These are phyloP conservation scores for Termitomyces sp. DNA, from an alignment of 768 basidiomycete genomes.

Conservation along the genomic window DNA sequence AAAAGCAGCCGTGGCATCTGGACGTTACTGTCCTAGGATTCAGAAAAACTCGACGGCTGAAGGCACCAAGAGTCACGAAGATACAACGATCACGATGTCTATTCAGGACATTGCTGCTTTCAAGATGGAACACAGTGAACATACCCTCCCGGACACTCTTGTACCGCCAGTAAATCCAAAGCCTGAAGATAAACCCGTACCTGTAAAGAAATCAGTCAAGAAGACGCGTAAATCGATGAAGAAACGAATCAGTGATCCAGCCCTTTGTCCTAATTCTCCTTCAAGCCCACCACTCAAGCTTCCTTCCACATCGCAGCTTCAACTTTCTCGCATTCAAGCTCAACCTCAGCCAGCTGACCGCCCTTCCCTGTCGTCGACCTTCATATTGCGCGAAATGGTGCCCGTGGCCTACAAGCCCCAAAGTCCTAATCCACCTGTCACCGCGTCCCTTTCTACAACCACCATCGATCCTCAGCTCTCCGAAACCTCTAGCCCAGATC, in stretches of 20 bases:
- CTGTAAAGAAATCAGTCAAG: background rate
- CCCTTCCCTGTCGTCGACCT: slow-evolving; percentile 2
- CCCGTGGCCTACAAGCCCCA: slow-evolving; percentile 7
- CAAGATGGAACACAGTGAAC: slow-evolving; percentile 9
- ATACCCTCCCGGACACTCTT: background rate
- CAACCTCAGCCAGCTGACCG: background rate
- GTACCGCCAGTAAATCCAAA: background rate
- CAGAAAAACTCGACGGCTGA: background rate
- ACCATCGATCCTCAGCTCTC: background rate
- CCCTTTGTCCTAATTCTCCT: background rate
- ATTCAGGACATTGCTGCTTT: slow-evolving; percentile 8
- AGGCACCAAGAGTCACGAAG: background rate
- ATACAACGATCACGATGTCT: slow-evolving; percentile 1
- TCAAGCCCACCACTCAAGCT: slow-evolving; percentile 1
- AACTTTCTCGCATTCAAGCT: background rate
- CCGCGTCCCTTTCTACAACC: background rate
- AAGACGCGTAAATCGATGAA: background rate
- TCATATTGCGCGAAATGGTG: slow-evolving; percentile 16
- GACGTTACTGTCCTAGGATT: no score
- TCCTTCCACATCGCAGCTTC: slow-evolving; percentile 7
- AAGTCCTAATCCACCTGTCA: background rate
- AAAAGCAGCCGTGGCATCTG: slow-evolving; percentile 19
- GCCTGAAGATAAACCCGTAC: background rate
- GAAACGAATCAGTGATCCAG: background rate
- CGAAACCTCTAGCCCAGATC: background rate